Evolutionary conservation across 1,139 yeast species (phyloP).

Genomic region (Blastobotrys malaysiensis): DNA sequence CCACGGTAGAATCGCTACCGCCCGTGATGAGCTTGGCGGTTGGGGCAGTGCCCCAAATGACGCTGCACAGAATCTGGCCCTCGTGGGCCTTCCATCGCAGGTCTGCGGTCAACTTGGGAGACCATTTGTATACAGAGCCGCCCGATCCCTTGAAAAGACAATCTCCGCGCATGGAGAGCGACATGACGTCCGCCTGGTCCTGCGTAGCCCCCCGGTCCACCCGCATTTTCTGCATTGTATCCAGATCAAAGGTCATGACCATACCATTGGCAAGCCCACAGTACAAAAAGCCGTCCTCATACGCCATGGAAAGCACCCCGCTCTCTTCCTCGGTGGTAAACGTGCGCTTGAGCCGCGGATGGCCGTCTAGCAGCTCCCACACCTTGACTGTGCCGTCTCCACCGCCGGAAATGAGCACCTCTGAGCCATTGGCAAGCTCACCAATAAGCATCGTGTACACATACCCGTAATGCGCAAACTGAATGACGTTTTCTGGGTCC

Average conservation of each 20-base stretch:
- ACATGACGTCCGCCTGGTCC: slow-evolving; percentile 44
- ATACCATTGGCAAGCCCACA: slow-evolving; percentile 73
- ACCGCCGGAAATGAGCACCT: slow-evolving; percentile 61
- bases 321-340: slow-evolving; percentile 60
- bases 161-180: slow-evolving; percentile 48
- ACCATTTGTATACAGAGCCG: slow-evolving; percentile 31
- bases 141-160: slow-evolving; percentile 53
- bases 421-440: slow-evolving; percentile 31
- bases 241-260: slow-evolving; percentile 77
- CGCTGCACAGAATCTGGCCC: slow-evolving; percentile 29
- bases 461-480: slow-evolving; percentile 90
- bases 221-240: slow-evolving; percentile 66
- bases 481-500: slow-evolving; percentile 55
- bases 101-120: slow-evolving; percentile 25
- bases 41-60: slow-evolving; percentile 19
- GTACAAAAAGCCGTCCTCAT: slow-evolving; percentile 60
- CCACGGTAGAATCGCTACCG: slow-evolving; percentile 54
- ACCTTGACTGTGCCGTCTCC: slow-evolving; percentile 84
- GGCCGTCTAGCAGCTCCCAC: slow-evolving; percentile 44
- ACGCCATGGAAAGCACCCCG: slow-evolving; percentile 55
- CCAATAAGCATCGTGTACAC: slow-evolving; percentile 62
- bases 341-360: slow-evolving; percentile 33
- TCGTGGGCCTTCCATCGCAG: slow-evolving; percentile 34
- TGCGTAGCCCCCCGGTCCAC: slow-evolving; percentile 35
- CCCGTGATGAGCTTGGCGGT: slow-evolving; percentile 43